Evolutionary conservation across 371 early-diverging fungal genomes (phyloP), one percentile per base, ranked within the genome.

Genomic region (Mucor lusitanicus): DNA sequence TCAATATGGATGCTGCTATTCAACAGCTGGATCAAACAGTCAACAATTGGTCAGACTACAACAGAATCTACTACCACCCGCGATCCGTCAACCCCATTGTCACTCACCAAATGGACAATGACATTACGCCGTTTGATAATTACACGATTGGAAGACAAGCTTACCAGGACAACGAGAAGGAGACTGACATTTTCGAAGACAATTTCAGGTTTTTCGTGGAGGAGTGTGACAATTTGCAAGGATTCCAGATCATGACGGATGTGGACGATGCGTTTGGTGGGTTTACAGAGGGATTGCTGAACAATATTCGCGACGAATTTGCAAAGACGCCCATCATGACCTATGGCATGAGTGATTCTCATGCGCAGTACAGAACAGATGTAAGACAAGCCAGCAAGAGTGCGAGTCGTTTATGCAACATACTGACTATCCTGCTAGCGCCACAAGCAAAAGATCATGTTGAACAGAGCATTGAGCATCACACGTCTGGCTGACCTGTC

Each of bases 221-320:
- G 74, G 95, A 92, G 65, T 92, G 94, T 68, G 97, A 97, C 71
- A 79, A 81, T 17, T 72, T 94, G 35, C 96, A 93, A 81, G 95
- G 95, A 0, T 93, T 96, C 65, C 93, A 95, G 77, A 71, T 94
- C 0, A 28, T 95, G 39, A 85, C 91, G 0, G 90, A 91, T 67
- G 83, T 90, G 0, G 74, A 81, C 48, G 88, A 91, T 68, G 97
- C 91, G 7, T 95, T 93, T 79, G 85, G 89, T 42, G 97, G 96
- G 0, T 88, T 90, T 67, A 76, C 89, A 0, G 77, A 87, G 32
- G 82, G 83, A 28, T 78, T 90, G 35, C 40, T 95, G 13, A 82
- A 89, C n/a, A 75, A 84, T 39, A 67, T 94, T 23, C 80, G 87
- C 0, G 94, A 95, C 33, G 95, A 95, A 70, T 92, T 80, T 70